Evolutionary conservation across 495 filamentous ascomycete genomes (phyloP), one percentile per base, ranked within the genome.

Genomic region (Penicillium parvum): DNA sequence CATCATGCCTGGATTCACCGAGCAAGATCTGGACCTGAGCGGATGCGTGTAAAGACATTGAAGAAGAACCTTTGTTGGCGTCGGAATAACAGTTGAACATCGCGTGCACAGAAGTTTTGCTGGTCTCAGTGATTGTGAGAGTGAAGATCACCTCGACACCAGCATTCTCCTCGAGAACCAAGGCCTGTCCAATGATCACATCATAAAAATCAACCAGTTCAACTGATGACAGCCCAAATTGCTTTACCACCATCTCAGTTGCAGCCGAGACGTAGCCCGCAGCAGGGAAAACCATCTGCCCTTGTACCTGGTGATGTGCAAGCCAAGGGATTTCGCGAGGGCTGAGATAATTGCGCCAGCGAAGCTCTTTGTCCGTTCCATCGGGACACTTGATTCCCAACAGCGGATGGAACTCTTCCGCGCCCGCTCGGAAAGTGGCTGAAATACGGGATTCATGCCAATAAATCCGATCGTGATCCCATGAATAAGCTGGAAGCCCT

Each of bases 221-320:
- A 7, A 66, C 50, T 1, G 37, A 36, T 4, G 32, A 33, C 17
- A 54, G 9, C 1, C 41, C 53, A 39, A 47, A 60, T 5, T 43
- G 32, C 4, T 50, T 41, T 4, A 43, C 7, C 12, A 54, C 29
- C 2, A 76, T 71, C 43, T 87, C 82, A 0, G 82, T 35, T 1
- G 74, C 78, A 63, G 78, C 78, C 3, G 71, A 61, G 19, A 80
- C 49, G 42, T 77, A 84, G 0, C 71, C 77, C 5, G 79, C 72
- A 37, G 71, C 76, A n/a, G 84, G 83, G 45, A 82, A 82, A 1
- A 87, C 56, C 1, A 59, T 45, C 39, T 74, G 60, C 0, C 58
- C 52, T 21, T 73, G 64, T 0, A 75, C 28, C n/a, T 53, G 34
- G 26, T 76, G 72, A 42, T 59, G 64, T 1, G 30, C 4, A 0